phyloP scores from a whole-genome alignment of 495 filamentous ascomycete species.

The Poronia punctata region DNA sequence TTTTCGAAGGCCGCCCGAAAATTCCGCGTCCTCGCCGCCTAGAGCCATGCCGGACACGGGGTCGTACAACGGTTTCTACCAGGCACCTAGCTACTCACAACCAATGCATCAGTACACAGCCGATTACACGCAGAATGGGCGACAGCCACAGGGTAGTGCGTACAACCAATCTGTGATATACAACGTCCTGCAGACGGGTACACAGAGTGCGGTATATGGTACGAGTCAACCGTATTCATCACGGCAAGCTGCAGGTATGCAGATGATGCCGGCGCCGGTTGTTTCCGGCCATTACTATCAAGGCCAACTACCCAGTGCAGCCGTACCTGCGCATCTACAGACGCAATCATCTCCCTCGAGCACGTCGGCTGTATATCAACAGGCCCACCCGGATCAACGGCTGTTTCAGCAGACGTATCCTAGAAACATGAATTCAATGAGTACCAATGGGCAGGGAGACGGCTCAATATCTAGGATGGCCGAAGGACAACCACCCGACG shows the following conservation, averaged over 20 bases:
- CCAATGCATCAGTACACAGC: slow-evolving; percentile 48
- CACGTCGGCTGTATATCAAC: slow-evolving; percentile 42
- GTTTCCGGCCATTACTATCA: slow-evolving; percentile 71
- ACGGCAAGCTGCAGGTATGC: slow-evolving; percentile 74
- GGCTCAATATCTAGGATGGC: no score
- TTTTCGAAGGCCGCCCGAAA: slow-evolving; percentile 39
- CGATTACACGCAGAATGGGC: slow-evolving; percentile 47
- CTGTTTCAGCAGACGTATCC: slow-evolving; percentile 40
- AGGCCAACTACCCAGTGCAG: slow-evolving; percentile 58
- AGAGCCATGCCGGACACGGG: slow-evolving; percentile 38
- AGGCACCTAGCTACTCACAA: slow-evolving; percentile 43
- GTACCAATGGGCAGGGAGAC: slow-evolving; percentile 34
- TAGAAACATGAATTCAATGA: slow-evolving; percentile 33
- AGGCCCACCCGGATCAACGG: slow-evolving; percentile 28
- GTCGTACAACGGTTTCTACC: slow-evolving; percentile 51
- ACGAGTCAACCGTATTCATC: slow-evolving; percentile 69
- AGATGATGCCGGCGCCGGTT: slow-evolving; percentile 64
- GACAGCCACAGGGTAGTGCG: slow-evolving; percentile 39
- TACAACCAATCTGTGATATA: slow-evolving; percentile 66
- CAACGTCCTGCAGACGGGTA: slow-evolving; percentile 62
- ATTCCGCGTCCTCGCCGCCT: slow-evolving; percentile 33
- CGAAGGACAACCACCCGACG: no score
- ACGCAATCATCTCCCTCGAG: slow-evolving; percentile 33
- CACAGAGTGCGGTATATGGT: slow-evolving; percentile 67
- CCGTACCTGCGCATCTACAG: slow-evolving; percentile 44